phyloP scores from a whole-genome alignment of 106 monocot species.

The Alisma plantagoaquatica region DNA sequence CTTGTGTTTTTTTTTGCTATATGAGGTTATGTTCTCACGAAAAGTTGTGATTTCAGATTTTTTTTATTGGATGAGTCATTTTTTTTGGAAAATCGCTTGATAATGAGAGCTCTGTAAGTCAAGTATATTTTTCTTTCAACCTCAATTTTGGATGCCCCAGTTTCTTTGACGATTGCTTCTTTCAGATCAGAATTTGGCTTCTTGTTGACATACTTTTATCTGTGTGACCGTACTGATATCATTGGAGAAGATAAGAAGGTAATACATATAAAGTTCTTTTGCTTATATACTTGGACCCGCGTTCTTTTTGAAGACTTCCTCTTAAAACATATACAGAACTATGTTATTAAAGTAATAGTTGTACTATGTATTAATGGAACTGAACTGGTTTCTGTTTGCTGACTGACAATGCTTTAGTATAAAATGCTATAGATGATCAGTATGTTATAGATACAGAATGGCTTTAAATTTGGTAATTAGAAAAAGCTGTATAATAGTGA shows the following conservation, averaged over 20 bases:
- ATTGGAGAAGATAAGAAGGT: constrained; percentile 84
- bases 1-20: background rate
- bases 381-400: too few species aligned
- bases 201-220: constrained; percentile 64
- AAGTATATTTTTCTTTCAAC: constrained; percentile 1
- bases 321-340: too few species aligned
- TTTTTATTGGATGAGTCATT: constrained; percentile 63
- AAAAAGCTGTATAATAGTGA: too few species aligned
- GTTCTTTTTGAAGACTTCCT: too few species aligned
- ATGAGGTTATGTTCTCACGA: too few species aligned
- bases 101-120: constrained; percentile 82
- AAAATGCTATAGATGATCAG: background rate
- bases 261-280: background rate
- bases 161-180: too few species aligned
- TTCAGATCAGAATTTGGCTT: constrained; percentile 91
- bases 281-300: too few species aligned
- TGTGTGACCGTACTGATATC: constrained; percentile 83
- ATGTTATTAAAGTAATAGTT: too few species aligned
- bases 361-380: too few species aligned
- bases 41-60: constrained; percentile 34
- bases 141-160: too few species aligned
- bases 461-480: too few species aligned
- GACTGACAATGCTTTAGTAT: background rate
- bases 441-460: too few species aligned
- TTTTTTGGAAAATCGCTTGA: constrained; percentile 63